Conservation (phyloP, 148 eudicot genomes). For the Bassia scoparia region DNA sequence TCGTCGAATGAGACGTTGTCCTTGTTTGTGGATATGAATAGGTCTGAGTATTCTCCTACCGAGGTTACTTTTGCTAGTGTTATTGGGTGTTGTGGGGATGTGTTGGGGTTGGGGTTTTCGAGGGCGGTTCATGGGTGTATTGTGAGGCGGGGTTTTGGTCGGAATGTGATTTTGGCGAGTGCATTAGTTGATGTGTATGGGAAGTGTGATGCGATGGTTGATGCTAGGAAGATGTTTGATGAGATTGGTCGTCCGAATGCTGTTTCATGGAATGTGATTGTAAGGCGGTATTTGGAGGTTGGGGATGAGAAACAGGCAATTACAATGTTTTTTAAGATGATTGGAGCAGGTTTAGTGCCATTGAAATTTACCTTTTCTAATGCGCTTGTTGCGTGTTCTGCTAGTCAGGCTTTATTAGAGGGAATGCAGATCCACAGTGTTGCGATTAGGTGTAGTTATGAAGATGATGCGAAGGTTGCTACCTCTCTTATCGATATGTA, state of each 20-base stretch:
- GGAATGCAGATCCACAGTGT: conserved; percentile 65
- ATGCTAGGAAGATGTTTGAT: conserved; percentile 69
- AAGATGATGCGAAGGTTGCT: conserved; percentile 46
- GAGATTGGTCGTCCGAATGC: conserved; percentile 56
- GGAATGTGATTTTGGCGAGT: conserved; percentile 69
- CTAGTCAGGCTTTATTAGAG: conserved; percentile 38
- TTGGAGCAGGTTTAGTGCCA: conserved; percentile 42
- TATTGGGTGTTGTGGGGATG: conserved; percentile 52
- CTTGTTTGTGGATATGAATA: conserved; percentile 47
- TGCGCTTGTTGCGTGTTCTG: conserved; percentile 69
- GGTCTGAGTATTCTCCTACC: conserved; percentile 33
- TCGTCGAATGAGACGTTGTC: conserved; percentile 33
- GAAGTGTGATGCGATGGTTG: conserved; percentile 56
- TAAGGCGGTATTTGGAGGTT: conserved; percentile 68
- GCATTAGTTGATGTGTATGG: conserved; percentile 76
- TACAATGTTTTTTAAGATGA: conserved; percentile 46
- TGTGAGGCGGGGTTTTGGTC: conserved; percentile 44
- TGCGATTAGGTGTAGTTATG: conserved; percentile 44
- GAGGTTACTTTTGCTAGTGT: conserved; percentile 68
- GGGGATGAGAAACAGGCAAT: conserved; percentile 45
- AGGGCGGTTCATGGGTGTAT: conserved; percentile 60
- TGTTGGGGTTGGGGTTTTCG: conserved; percentile 40
- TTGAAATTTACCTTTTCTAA: conserved; percentile 51
- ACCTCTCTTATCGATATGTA: conserved; percentile 63
- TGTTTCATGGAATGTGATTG: conserved; percentile 79